Conservation (phyloP, 345 rosid species). For the Hibiscus tridactylites region DNA sequence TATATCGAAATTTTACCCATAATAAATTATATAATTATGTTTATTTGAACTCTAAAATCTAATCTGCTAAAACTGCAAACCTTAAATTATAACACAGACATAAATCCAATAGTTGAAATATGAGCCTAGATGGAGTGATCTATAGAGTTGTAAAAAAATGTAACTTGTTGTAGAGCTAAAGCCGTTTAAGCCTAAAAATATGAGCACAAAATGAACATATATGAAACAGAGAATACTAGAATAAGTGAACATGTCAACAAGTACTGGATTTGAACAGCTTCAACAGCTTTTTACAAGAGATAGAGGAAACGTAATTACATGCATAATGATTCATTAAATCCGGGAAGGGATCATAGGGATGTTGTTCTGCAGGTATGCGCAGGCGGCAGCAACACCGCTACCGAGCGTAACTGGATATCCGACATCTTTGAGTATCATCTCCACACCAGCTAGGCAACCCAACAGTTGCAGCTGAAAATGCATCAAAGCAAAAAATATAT, state of each 20-base stretch:
- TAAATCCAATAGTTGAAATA: too few relatives aligned
- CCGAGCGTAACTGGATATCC: slow-evolving; percentile 90
- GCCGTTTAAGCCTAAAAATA: background rate
- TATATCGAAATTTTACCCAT: too few relatives aligned
- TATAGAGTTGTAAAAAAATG: too few relatives aligned
- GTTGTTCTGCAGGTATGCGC: slow-evolving; percentile 68
- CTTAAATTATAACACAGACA: too few relatives aligned
- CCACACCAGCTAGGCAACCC: slow-evolving; percentile 96
- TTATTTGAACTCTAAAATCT: too few relatives aligned
- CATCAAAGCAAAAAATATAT: background rate
- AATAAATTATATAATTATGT: too few relatives aligned
- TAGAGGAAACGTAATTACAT: slow-evolving; percentile 20
- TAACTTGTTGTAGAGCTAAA: too few relatives aligned
- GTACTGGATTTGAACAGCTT: background rate
- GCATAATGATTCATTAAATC: slow-evolving; percentile 34
- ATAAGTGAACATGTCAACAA: background rate
- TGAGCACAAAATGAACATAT: background rate
- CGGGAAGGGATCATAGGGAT: slow-evolving; percentile 80
- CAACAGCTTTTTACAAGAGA: slow-evolving; percentile 12
- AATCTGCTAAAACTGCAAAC: too few relatives aligned
- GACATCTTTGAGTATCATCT: slow-evolving; percentile 89
- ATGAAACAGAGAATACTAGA: background rate
- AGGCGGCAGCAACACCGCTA: slow-evolving; percentile 93
- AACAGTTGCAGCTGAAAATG: slow-evolving; percentile 72
- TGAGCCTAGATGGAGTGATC: too few relatives aligned